Evolutionary conservation across 306 rosid genomes (phyloP).

Genomic region (Rosa chinensis): DNA sequence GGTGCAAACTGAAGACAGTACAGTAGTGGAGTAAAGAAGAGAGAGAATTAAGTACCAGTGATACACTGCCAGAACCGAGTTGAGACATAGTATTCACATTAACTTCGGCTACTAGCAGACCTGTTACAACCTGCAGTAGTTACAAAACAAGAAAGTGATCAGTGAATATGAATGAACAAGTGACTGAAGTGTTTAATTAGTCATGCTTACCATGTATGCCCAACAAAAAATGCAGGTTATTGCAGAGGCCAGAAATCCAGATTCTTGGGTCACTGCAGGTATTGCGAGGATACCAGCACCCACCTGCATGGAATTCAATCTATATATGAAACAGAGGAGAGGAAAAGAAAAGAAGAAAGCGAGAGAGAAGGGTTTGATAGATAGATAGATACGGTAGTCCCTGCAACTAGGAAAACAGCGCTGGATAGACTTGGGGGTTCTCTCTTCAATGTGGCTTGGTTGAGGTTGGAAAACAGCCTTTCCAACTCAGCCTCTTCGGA

Average conservation of each 20-base stretch:
- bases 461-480: slow-evolving; percentile 69
- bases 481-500: slow-evolving; percentile 40
- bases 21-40: neutral
- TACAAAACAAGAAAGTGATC: slow-evolving; percentile 16
- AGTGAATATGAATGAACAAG: no score
- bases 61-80: slow-evolving; percentile 78
- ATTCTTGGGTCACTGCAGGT: slow-evolving; percentile 80
- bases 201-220: slow-evolving; percentile 59
- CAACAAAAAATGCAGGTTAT: slow-evolving; percentile 61
- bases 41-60: slow-evolving; percentile 49
- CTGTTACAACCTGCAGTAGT: slow-evolving; percentile 68
- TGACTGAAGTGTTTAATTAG: no score
- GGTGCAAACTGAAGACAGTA: no score
- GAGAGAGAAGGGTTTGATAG: no score
- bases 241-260: slow-evolving; percentile 75
- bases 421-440: slow-evolving; percentile 82
- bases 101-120: slow-evolving; percentile 76
- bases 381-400: slow-evolving; percentile 50
- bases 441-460: slow-evolving; percentile 66
- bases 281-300: slow-evolving; percentile 85
- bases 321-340: neutral
- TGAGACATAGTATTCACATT: slow-evolving; percentile 80
- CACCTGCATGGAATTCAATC: slow-evolving; percentile 36
- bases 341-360: neutral
- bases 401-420: slow-evolving; percentile 65